Base-by-base conservation (phyloP, 805 yeast species). In the Wickerhamiella qilinensis region DNA sequence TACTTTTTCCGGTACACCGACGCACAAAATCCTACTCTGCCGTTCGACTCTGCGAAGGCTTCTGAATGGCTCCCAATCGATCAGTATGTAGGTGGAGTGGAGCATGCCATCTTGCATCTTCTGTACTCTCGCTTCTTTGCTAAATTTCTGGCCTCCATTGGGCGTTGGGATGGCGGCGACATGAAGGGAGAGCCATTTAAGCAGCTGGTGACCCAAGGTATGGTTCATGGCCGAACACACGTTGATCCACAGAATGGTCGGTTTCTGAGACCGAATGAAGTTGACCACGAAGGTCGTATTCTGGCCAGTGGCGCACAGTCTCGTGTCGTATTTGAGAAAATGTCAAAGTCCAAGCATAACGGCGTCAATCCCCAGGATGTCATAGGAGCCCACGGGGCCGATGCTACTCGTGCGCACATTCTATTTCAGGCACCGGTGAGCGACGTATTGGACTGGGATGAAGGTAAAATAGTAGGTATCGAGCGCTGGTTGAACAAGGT, bases 311-410 rank as follows among this genome's bases (percentile, higher is more conserved):
- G 77, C 1, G 50, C 54, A 27, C 43, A 51, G 0, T 83, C 94
- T 0, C 40, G 43, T 0, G 55, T 81, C 1, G 61, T 82, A 0
- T 84, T 57, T 53, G 97, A 91, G 53, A 91, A 91, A 53, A 91
- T 91, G 98, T 86, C 96, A 2, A 91, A 91, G 58, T 86, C 96
- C 1, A 91, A 91, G 53, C 77, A 75, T 53, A 91, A 91, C 52
- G 98, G 98, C 14, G 93, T 82, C 2, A 94, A 88, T 52, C 97
- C 97, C 1, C 71, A 65, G 1, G 71, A 68, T 42, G 81, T 88
- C 48, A 85, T 91, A 20, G 53, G 51, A 9, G 64, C 61, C 28
- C 82, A 83, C 55, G 97, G 98, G 3, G 84, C 95, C 1, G 98
- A 91, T 62, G 85, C 94, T 1, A 81, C 88, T 0, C 69, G 97